phyloP scores from a whole-genome alignment of 345 rosid genomes.

The Euphorbia pulcherrima region DNA sequence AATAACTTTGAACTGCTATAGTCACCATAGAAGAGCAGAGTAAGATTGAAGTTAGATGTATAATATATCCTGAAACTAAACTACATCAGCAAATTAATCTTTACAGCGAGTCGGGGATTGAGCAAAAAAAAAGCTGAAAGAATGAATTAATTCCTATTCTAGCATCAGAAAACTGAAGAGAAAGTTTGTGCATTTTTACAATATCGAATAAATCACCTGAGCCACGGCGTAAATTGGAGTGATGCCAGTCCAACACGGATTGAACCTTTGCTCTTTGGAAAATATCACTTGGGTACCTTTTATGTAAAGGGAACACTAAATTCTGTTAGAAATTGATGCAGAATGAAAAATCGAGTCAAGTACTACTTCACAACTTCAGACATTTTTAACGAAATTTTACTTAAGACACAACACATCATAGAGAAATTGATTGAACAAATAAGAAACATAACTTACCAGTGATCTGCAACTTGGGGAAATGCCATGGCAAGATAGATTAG shows the following conservation, averaged over 20 bases:
- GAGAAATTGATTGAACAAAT: neutral
- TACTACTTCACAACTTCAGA: neutral
- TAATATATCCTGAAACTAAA: too few relatives aligned
- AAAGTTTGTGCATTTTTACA: neutral
- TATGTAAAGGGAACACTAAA: conserved; percentile 7
- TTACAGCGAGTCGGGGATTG: too few relatives aligned
- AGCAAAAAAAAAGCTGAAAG: neutral
- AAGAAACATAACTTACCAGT: conserved; percentile 51
- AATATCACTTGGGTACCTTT: conserved; percentile 86
- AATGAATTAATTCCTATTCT: neutral
- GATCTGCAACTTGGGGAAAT: conserved; percentile 77
- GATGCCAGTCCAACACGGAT: conserved; percentile 87
- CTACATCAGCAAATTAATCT: too few relatives aligned
- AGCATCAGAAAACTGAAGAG: neutral
- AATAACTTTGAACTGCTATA: neutral
- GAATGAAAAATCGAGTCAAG: neutral
- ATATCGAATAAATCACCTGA: conserved; percentile 37
- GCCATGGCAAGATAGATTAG: conserved; percentile 63
- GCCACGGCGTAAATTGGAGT: conserved; percentile 64
- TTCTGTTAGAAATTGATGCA: neutral
- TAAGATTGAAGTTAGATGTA: too few relatives aligned
- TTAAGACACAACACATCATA: neutral
- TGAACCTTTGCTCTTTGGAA: conserved; percentile 68
- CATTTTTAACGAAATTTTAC: neutral
- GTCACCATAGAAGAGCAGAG: neutral